phyloP scores from a whole-genome alignment of 345 rosid genomes.

The rapeseed (Brassica napus) region Da-Ae NC_063435.1:25097501-25098000 shows the following conservation, averaged over 20 bases:
- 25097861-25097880: conserved; percentile 46
- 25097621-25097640: conserved; percentile 36
- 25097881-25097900: conserved; percentile 63
- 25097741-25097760: not conserved
- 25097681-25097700: not conserved
- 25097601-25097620: conserved; percentile 37
- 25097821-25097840: conserved; percentile 81
- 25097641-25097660: conserved; percentile 30
- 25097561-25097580: conserved; percentile 20
- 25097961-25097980: conserved; percentile 42
- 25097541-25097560: conserved; percentile 28
- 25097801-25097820: conserved; percentile 42
- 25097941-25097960: conserved; percentile 89
- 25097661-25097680: not conserved
- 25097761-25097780: conserved; percentile 66
- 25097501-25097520: conserved; percentile 33
- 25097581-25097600: conserved; percentile 38
- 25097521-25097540: conserved; percentile 24
- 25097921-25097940: conserved; percentile 62
- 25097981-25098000: conserved; percentile 43
- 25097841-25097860: conserved; percentile 59
- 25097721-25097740: not conserved
- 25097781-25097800: conserved; percentile 52
- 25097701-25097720: too few relatives aligned
- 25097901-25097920: conserved; percentile 88